phyloP scores from a whole-genome alignment of 208 protist genomes.

The Tritrichomonas musculus region DNA sequence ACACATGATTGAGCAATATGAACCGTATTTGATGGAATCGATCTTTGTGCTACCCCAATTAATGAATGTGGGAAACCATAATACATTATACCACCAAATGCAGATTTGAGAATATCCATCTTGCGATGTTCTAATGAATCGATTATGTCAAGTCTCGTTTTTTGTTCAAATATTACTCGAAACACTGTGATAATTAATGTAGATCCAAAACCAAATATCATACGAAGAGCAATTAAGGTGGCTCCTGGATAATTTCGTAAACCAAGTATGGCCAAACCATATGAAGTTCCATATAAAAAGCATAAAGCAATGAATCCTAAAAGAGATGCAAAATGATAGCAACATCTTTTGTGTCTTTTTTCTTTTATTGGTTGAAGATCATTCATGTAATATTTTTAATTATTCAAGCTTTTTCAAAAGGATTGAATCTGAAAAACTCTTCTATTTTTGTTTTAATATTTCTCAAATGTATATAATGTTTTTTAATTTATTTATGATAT shows the following conservation, averaged over 20 bases:
- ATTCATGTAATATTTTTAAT: no score
- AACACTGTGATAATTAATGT: neutral
- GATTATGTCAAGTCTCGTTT: neutral
- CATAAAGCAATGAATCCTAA: neutral
- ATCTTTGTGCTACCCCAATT: neutral
- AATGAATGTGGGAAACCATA: constrained; percentile 16
- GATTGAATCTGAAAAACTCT: no score
- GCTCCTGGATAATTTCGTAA: neutral
- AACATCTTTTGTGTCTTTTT: no score
- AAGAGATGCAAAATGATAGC: no score
- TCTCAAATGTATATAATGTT: no score
- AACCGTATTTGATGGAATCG: neutral
- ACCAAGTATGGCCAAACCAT: neutral
- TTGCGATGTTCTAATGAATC: neutral
- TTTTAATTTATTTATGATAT: no score
- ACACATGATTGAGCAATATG: neutral
- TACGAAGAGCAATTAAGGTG: neutral
- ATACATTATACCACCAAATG: neutral
- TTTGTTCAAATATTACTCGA: neutral
- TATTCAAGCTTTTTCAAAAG: no score
- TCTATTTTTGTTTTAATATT: no score
- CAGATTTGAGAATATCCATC: neutral
- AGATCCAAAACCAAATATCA: neutral
- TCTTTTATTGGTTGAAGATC: no score
- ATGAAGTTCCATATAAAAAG: neutral